Base-by-base conservation (phyloP, 441 rosid genomes). In the Monsonia emarginata region DNA sequence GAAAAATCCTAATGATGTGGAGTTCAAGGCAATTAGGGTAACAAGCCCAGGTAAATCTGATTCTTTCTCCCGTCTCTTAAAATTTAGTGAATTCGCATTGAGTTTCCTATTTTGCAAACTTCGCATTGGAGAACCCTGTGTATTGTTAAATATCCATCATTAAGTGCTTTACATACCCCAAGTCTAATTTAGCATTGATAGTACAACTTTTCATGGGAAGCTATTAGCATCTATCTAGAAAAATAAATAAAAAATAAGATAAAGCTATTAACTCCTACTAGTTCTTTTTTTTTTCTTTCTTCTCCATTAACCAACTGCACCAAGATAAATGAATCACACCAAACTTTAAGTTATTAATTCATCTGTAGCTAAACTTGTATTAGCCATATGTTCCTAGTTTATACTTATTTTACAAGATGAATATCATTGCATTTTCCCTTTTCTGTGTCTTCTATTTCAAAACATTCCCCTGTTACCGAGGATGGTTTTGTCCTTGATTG, bases 1-100 rank as follows among this genome's bases (percentile, higher is more conserved):
- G 62, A 85, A 72, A 30, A 75, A 68, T 83, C 92, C 97, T 40
- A 71, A 63, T 68, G 96, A 91, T 72, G 91, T 89, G 75, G 83
- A 78, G 70, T 88, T 88, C 83, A 85, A 84, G 79, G 77, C 88
- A 66, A 73, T 83, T 38, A 79, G 67, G 80, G 71, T 89, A 67
- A 71, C 93, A 66, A 77, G 79, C 66, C 88, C 83, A 76, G 97
- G 97, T 89, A 77, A 75, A 34, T 32, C 10, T 52, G 60, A 58
- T 46, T 67, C 6, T 50, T 54, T 31, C 69, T 69, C 22, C 61
- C 25, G 13, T 61, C 27, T 8, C 28, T 63, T 67, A 26, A 65
- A 6, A 65, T 68, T 38, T 18, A 59, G 21, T 70, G 14, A 6
- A 36, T 52, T 72, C 42, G 65, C 27, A 30, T 48, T 72, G 27